Percentiles rank a stretch among this genome's conserved stretches.
Conservation (phyloP, 768 basidiomycete genomes). For the Agaricus sinodeliciosus region DNA sequence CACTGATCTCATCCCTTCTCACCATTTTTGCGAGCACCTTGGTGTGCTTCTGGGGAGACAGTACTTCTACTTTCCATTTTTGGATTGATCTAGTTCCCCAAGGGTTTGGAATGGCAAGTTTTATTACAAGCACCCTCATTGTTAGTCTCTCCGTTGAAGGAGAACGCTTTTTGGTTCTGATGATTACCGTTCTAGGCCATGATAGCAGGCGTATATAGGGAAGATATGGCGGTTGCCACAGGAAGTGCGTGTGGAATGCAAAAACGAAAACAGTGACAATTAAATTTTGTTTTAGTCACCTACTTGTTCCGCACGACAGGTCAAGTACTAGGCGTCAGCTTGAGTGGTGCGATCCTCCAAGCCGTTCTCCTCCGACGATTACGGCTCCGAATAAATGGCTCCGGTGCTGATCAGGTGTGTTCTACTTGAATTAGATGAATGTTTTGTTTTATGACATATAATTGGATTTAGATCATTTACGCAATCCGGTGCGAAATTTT, state of each 20-base stretch:
- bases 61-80: constrained; percentile 52
- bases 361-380: constrained; percentile 67
- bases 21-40: constrained; percentile 53
- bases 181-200: constrained; percentile 52
- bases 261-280: constrained; percentile 13
- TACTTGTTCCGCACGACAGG: constrained; percentile 93
- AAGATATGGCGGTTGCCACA: constrained; percentile 84
- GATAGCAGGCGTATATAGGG: constrained; percentile 73
- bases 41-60: constrained; percentile 61
- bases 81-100: constrained; percentile 79
- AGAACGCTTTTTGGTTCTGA: constrained; percentile 10
- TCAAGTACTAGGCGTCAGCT: constrained; percentile 91
- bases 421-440: constrained; percentile 5
- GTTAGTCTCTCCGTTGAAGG: constrained; percentile 36
- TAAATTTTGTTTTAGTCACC: constrained; percentile 48
- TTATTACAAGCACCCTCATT: constrained; percentile 83
- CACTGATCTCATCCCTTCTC: constrained; percentile 56
- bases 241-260: constrained; percentile 58
- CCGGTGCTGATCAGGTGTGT: constrained; percentile 64
- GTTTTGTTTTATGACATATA: constrained; percentile 5
- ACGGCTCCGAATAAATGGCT: constrained; percentile 67
- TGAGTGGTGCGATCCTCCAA: constrained; percentile 82
- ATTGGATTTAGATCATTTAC: constrained; percentile 55
- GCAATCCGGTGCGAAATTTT: constrained; percentile 34
- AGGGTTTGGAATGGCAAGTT: constrained; percentile 78